Evolutionary conservation across 2,329 filamentous ascomycete genomes (phyloP).

Genomic region (Colletotrichum cereale): DNA sequence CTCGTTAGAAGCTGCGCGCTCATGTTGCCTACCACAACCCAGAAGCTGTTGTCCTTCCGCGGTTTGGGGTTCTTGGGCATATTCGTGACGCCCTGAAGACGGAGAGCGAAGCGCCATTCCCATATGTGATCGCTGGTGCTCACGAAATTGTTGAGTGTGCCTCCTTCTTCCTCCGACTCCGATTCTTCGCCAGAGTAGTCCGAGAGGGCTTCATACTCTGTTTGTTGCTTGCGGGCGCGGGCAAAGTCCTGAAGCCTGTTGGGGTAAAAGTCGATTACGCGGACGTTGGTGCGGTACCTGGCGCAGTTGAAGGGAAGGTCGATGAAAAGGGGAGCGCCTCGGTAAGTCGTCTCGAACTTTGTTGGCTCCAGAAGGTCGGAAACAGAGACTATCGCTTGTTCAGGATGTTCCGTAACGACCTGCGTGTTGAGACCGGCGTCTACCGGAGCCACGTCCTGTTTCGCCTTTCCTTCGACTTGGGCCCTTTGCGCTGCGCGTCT

Average conservation of each 20-base stretch:
- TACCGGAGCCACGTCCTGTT: constrained; percentile 45
- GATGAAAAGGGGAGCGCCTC: constrained; percentile 52
- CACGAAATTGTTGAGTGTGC: constrained; percentile 44
- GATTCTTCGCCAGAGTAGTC: constrained; percentile 52
- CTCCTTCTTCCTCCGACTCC: constrained; percentile 46
- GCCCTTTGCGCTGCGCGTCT: constrained; percentile 37
- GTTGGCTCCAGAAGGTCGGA: constrained; percentile 55
- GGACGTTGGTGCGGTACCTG: constrained; percentile 76
- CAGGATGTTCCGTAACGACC: constrained; percentile 62
- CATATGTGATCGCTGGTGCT: constrained; percentile 59
- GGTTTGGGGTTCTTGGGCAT: constrained; percentile 48
- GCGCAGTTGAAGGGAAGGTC: constrained; percentile 80
- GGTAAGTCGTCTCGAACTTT: constrained; percentile 57
- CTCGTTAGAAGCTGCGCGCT: constrained; percentile 62
- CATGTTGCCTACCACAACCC: constrained; percentile 75
- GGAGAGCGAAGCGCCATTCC: constrained; percentile 88
- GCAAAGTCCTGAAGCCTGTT: constrained; percentile 78
- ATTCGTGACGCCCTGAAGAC: constrained; percentile 77
- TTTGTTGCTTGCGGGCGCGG: constrained; percentile 53
- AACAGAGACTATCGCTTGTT: constrained; percentile 52
- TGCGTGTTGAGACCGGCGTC: constrained; percentile 50
- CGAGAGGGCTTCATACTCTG: constrained; percentile 65
- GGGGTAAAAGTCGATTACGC: constrained; percentile 87
- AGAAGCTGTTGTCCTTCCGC: constrained; percentile 61
- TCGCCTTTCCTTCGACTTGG: constrained; percentile 23